Conservation (phyloP, 108 stramenopile genomes). For the Halocafeteria seosinensis region DNA sequence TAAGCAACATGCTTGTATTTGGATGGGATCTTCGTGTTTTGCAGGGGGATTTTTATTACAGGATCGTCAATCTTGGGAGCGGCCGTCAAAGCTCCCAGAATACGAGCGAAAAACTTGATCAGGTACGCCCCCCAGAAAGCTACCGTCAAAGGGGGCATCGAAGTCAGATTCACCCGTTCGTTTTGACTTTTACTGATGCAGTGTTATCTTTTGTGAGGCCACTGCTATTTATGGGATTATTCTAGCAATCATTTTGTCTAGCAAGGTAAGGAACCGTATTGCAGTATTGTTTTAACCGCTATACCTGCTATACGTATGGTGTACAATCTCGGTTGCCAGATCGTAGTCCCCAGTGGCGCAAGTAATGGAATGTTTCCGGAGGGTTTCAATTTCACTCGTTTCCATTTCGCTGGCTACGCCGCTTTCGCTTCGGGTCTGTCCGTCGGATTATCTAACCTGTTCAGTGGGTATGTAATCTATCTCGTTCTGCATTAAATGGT, state of each 20-base stretch:
- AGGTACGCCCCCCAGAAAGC: not conserved
- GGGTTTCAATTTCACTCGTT: conserved; percentile 58
- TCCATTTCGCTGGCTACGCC: conserved; percentile 88
- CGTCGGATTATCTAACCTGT: conserved; percentile 94
- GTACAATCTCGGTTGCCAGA: too few relatives aligned
- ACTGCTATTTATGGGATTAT: conserved; percentile 99
- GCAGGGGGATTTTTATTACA: conserved; percentile 87
- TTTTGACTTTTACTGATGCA: conserved; percentile 6
- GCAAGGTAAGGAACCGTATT: conserved; percentile 65
- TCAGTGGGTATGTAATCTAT: too few relatives aligned
- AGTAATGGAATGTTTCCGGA: conserved; percentile 13
- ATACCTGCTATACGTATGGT: too few relatives aligned
- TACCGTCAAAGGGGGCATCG: not conserved
- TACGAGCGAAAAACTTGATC: conserved; percentile 89
- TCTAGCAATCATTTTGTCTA: conserved; percentile 89
- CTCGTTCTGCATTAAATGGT: too few relatives aligned
- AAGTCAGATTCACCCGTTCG: not conserved
- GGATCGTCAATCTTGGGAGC: conserved; percentile 86
- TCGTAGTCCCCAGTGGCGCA: not conserved
- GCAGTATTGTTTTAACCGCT: too few relatives aligned
- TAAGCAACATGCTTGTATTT: not conserved
- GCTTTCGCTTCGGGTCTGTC: conserved; percentile 82
- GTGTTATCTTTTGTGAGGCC: conserved; percentile 99
- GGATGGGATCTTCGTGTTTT: not conserved
- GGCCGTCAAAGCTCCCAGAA: conserved; percentile 92